A percentile compares a stretch with the other conserved stretches of the same genome.
Conservation (phyloP, 2,329 filamentous ascomycete species). For the Monosporascus sp. region DNA sequence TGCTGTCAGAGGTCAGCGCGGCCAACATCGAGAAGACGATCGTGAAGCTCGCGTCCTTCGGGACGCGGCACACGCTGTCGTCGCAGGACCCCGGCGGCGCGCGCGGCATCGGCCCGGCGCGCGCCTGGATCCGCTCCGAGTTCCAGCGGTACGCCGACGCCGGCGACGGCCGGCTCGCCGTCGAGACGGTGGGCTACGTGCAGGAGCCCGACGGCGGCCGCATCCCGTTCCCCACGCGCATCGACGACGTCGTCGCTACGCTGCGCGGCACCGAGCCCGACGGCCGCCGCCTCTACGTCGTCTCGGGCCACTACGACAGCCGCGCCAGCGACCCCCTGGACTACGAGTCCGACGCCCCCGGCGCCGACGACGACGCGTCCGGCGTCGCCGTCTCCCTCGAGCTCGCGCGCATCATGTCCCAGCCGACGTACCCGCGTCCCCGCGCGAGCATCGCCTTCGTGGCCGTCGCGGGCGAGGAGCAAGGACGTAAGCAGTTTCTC, state of each 20-base stretch:
- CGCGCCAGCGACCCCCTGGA: slow-evolving; percentile 44
- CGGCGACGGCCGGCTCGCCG: slow-evolving; percentile 44
- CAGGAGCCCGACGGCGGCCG: slow-evolving; percentile 38
- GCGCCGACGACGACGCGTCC: slow-evolving; percentile 53
- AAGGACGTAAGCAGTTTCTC: slow-evolving; percentile 26
- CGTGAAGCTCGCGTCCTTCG: slow-evolving; percentile 48
- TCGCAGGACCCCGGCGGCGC: slow-evolving; percentile 40
- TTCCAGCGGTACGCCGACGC: slow-evolving; percentile 41
- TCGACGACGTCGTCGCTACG: slow-evolving; percentile 48
- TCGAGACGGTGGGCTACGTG: slow-evolving; percentile 45
- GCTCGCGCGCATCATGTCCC: slow-evolving; percentile 46
- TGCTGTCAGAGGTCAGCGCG: slow-evolving; percentile 28
- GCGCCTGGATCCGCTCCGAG: slow-evolving; percentile 50
- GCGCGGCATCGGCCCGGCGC: slow-evolving; percentile 49
- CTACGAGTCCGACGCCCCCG: slow-evolving; percentile 46
- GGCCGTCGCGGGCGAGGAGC: slow-evolving; percentile 53
- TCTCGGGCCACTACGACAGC: slow-evolving; percentile 52
- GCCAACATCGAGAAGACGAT: slow-evolving; percentile 44
- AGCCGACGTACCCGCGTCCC: slow-evolving; percentile 30
- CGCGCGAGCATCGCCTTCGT: slow-evolving; percentile 50
- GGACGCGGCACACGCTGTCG: slow-evolving; percentile 51
- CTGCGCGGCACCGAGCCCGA: slow-evolving; percentile 43
- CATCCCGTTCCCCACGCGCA: slow-evolving; percentile 44
- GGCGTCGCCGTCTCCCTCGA: slow-evolving; percentile 51
- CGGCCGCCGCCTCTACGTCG: slow-evolving; percentile 41